Percentiles rank a stretch among this genome's conserved stretches.
Conservation (phyloP, 2,329 filamentous ascomycete species). For the Stagonosporopsis vannaccii region DNA sequence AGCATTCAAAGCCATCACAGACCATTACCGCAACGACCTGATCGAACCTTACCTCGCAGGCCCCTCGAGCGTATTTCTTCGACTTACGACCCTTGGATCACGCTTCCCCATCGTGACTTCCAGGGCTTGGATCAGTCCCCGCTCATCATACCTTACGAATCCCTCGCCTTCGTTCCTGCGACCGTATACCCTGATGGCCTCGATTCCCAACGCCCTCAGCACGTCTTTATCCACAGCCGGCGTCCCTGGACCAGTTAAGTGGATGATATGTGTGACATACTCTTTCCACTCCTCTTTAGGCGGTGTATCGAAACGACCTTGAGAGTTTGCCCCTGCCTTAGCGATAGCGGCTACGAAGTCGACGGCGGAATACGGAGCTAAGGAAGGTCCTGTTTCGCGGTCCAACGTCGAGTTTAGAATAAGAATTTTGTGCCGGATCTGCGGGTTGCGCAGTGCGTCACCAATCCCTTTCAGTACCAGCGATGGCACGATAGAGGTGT, state of each 20-base stretch:
- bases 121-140: conserved; percentile 75
- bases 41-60: not conserved
- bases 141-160: conserved; percentile 76
- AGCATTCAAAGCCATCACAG: no score
- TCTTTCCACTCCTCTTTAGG: conserved; percentile 60
- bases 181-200: conserved; percentile 79
- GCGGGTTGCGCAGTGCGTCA: conserved; percentile 62
- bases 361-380: conserved; percentile 70
- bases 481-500: conserved; percentile 86
- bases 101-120: conserved; percentile 77
- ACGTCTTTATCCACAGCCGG: conserved; percentile 73
- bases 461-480: conserved; percentile 81
- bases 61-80: conserved; percentile 63
- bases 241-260: conserved; percentile 74
- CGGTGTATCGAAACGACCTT: conserved; percentile 17
- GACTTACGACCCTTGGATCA: conserved; percentile 61
- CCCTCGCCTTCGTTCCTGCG: conserved; percentile 63
- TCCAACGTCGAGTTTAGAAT: conserved; percentile 86
- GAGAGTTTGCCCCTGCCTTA: conserved; percentile 68
- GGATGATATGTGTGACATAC: conserved; percentile 86
- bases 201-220: conserved; percentile 73
- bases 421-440: conserved; percentile 74
- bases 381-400: conserved; percentile 80
- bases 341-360: conserved; percentile 86
- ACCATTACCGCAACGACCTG: not conserved